Percentiles rank a stretch among this genome's conserved stretches.
Conservation (phyloP, 495 filamentous ascomycete genomes). For the Hyphodiscus hymeniophilus region DNA sequence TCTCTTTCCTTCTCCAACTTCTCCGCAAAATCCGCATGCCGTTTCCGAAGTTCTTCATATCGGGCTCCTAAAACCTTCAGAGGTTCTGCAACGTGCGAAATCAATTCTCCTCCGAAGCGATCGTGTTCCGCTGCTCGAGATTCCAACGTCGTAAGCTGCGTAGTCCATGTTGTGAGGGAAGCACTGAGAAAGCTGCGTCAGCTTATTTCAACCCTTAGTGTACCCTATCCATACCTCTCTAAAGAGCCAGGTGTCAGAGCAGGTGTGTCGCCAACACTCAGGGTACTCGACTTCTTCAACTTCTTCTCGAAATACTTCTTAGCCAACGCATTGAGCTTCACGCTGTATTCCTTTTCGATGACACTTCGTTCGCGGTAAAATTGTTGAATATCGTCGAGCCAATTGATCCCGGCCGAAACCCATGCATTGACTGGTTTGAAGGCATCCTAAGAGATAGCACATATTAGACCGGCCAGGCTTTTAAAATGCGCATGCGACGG, state of each 20-base stretch:
- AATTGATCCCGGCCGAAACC: conserved; percentile 81
- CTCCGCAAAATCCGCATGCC: conserved; percentile 76
- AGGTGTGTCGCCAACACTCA: conserved; percentile 93
- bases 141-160: conserved; percentile 84
- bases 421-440: conserved; percentile 92
- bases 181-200: conserved; percentile 42
- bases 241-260: conserved; percentile 90
- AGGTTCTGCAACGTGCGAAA: conserved; percentile 75
- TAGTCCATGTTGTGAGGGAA: conserved; percentile 93
- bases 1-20: conserved; percentile 90
- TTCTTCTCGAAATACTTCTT: conserved; percentile 98
- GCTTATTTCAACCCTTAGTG: not conserved
- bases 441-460: conserved; percentile 49
- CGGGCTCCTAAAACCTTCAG: conserved; percentile 59
- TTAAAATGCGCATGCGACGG: conserved; percentile 5
- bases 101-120: conserved; percentile 63
- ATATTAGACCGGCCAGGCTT: conserved; percentile 1
- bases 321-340: conserved; percentile 75
- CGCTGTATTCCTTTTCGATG: conserved; percentile 94
- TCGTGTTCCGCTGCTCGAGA: conserved; percentile 86
- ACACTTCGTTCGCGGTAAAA: conserved; percentile 91
- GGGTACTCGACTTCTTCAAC: conserved; percentile 72
- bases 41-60: conserved; percentile 91
- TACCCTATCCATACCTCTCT: conserved; percentile 52
- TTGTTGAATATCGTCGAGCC: conserved; percentile 93